Evolutionary conservation across 495 filamentous ascomycete species (phyloP).

Genomic region (Penicillium egyptiacum): DNA sequence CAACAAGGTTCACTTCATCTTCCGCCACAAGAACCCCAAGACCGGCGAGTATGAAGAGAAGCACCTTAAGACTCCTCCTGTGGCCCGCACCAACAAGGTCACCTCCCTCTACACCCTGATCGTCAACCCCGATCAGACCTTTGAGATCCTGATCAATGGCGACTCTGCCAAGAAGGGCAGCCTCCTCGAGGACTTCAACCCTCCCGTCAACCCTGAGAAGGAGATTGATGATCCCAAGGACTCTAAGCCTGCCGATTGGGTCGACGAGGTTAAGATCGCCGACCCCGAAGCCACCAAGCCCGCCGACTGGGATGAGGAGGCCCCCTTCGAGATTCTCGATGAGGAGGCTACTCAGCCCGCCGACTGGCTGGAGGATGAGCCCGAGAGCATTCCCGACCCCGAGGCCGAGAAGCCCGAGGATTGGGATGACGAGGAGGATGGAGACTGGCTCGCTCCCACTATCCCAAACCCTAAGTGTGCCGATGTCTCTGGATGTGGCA

Average conservation of each 20-base stretch:
- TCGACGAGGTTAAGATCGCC: constrained; percentile 84
- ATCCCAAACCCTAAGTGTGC: constrained; percentile 95
- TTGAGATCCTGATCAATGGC: constrained; percentile 86
- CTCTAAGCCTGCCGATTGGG: constrained; percentile 93
- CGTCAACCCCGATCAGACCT: constrained; percentile 93
- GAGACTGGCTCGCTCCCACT: constrained; percentile 94
- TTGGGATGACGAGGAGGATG: constrained; percentile 99
- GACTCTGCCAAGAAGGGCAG: constrained; percentile 80
- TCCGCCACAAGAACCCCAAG: constrained; percentile 99
- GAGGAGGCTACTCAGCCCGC: constrained; percentile 88
- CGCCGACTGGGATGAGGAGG: constrained; percentile 98
- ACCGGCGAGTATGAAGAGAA: constrained; percentile 99
- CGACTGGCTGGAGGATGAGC: constrained; percentile 95
- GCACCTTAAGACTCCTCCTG: constrained; percentile 82
- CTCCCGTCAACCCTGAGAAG: constrained; percentile 88
- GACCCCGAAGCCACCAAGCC: constrained; percentile 96
- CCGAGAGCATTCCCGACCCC: constrained; percentile 82
- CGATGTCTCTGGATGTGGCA: constrained; percentile 89
- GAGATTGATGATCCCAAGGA: constrained; percentile 98
- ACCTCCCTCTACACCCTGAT: constrained; percentile 94
- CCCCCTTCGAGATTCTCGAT: constrained; percentile 91
- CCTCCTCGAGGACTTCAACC: constrained; percentile 92
- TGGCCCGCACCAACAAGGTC: constrained; percentile 84
- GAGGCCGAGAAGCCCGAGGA: constrained; percentile 99
- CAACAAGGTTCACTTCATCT: constrained; percentile 99